Evolutionary conservation across 805 yeast species (phyloP).

Genomic region (Schwanniomyces yamadae): DNA sequence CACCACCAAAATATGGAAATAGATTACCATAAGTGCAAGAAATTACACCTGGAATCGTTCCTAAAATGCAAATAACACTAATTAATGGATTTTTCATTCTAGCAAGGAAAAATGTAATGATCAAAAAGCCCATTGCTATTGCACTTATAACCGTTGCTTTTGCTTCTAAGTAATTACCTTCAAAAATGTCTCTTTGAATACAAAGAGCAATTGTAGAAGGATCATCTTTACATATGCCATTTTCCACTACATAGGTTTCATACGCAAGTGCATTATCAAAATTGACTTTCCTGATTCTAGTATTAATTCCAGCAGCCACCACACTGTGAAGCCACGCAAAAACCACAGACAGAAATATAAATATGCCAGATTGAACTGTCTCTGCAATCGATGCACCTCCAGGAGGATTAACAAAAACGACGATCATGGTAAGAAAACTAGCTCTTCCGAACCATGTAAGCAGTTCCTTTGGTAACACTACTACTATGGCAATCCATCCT

Average conservation of each 20-base stretch:
- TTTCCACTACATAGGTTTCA: conserved; percentile 14
- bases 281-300: conserved; percentile 23
- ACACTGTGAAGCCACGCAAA: conserved; percentile 24
- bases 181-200: conserved; percentile 17
- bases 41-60: conserved; percentile 21
- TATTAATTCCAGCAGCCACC: conserved; percentile 24
- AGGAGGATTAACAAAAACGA: conserved; percentile 24
- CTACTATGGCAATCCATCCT: conserved; percentile 24
- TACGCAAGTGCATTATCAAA: conserved; percentile 16
- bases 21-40: conserved; percentile 24
- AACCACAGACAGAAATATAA: conserved; percentile 14
- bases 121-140: conserved; percentile 21
- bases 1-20: conserved; percentile 27
- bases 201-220: conserved; percentile 15
- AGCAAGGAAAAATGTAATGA: conserved; percentile 22
- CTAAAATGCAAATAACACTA: conserved; percentile 19
- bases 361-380: conserved; percentile 15
- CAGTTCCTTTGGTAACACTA: conserved; percentile 22
- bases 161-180: conserved; percentile 24
- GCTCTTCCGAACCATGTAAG: conserved; percentile 30
- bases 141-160: conserved; percentile 21
- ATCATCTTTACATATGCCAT: conserved; percentile 25
- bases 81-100: conserved; percentile 17
- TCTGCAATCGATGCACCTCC: conserved; percentile 27
- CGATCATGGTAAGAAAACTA: conserved; percentile 25